Percentiles rank a stretch among this genome's conserved stretches.
Conservation (phyloP, 352 stramenopile genomes). For the Bremia lactucae region DNA sequence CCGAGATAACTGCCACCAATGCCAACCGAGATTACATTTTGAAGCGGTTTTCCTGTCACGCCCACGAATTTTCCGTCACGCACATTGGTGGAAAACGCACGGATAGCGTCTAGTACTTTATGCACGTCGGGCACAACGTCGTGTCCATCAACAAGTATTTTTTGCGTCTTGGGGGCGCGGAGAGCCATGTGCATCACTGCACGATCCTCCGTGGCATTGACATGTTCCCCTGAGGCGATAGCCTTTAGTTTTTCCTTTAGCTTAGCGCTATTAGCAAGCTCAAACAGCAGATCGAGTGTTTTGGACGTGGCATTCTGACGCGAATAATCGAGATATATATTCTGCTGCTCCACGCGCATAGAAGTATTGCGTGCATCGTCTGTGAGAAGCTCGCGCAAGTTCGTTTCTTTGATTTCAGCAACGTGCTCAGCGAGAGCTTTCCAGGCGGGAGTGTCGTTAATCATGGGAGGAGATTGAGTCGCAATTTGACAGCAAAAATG, state of each 20-base stretch:
- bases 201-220: conserved; percentile 94
- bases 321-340: conserved; percentile 92
- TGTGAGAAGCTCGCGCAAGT: conserved; percentile 86
- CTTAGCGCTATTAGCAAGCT: conserved; percentile 84
- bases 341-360: conserved; percentile 88
- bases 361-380: conserved; percentile 82
- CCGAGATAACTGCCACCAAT: conserved; percentile 95
- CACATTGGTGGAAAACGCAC: conserved; percentile 87
- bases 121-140: conserved; percentile 95
- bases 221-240: conserved; percentile 89
- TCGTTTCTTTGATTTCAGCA: conserved; percentile 69
- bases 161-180: conserved; percentile 70
- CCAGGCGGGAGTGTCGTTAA: conserved; percentile 68
- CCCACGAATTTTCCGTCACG: conserved; percentile 79
- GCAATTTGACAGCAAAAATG: no score
- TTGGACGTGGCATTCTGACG: conserved; percentile 87
- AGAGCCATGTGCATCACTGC: conserved; percentile 95
- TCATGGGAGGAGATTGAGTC: conserved; percentile 26
- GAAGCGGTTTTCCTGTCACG: conserved; percentile 91
- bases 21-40: conserved; percentile 93
- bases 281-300: conserved; percentile 86
- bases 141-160: conserved; percentile 88
- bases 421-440: conserved; percentile 66
- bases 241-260: conserved; percentile 80
- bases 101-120: conserved; percentile 91